Percentiles rank a stretch among this genome's conserved stretches.
phyloP scores from a whole-genome alignment of 768 basidiomycete genomes.

The Mycena indigotica region DNA sequence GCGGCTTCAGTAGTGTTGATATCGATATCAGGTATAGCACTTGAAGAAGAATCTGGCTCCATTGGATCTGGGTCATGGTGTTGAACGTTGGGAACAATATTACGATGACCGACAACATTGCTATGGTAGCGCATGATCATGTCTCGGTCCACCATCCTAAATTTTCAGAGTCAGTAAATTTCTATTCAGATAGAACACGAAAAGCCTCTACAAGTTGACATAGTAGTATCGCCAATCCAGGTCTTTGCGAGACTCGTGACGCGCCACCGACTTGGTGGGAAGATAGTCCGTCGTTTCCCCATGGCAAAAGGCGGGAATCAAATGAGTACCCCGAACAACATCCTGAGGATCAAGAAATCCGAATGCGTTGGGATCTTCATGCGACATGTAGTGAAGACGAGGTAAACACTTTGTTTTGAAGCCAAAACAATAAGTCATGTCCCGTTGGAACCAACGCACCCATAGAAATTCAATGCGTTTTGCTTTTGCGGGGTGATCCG shows the following conservation, averaged over 20 bases:
- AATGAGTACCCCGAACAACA: conserved; percentile 19
- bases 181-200: no score
- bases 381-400: conserved; percentile 33
- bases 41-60: no score
- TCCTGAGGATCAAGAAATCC: no score
- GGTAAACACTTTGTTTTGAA: conserved; percentile 26
- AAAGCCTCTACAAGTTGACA: conserved; percentile 7
- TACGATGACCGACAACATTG: no score
- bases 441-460: conserved; percentile 28
- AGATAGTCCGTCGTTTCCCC: background rate
- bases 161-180: no score
- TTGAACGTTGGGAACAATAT: no score
- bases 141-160: no score
- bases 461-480: conserved; percentile 38
- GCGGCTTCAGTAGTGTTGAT: no score
- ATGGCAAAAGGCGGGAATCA: conserved; percentile 1
- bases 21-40: no score
- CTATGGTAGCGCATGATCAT: no score
- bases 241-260: background rate
- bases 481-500: background rate
- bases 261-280: background rate
- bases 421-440: conserved; percentile 21
- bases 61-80: no score
- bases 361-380: conserved; percentile 31
- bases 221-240: conserved; percentile 9